Base-by-base conservation (phyloP, 2,329 filamentous ascomycete species). In the Tolypocladium pustulatum region DNA sequence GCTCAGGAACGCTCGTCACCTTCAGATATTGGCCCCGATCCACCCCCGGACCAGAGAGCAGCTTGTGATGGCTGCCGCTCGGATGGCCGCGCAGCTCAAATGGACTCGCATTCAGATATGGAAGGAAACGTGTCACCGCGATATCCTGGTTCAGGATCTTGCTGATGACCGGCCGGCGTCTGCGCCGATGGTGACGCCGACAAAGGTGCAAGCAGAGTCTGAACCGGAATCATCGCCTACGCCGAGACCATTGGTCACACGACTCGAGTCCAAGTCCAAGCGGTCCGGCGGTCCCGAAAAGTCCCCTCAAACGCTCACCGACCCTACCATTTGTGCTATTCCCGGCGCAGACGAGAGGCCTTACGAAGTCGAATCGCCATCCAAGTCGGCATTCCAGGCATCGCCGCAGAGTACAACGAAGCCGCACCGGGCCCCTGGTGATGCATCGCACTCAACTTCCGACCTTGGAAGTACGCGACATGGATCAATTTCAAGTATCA, bases 51-150 rank as follows among this genome's bases (percentile, higher is more conserved):
- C 91, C 0, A 82, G 94, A 61, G 93, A 97, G 61, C 84, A 91
- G 60, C 82, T 97, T 58, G 81, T 97, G n/a, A 80, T 88, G 63
- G 89, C 91, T 22, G 93, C 94, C 25, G 90, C 87, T 7, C 85
- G 88, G 9, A 87, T 96, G 74, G 86, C 92, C 58, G 91, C 91
- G 4, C 91, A 93, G 69, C 76, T 99, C 61, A 96, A 94, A 70
- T 97, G 93, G 93, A 86, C 88, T n/a, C 83, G 93, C 61, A 88
- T 95, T 70, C 91, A 96, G 64, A 94, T 97, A 25, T 97, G 92
- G 91, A 89, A 87, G 57, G 83, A 93, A 66, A 93, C 85, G 68
- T 97, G 92, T 64, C 92, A 99, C 71, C 86, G 88, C 49, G 93
- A 97, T 66, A 92, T 97, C 61, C 76, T 99, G 25, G 78, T 85